These are phyloP conservation scores for Oldenlandia corymbosa DNA, from an alignment of 257 asterid species.

Conservation along the genomic window DNA sequence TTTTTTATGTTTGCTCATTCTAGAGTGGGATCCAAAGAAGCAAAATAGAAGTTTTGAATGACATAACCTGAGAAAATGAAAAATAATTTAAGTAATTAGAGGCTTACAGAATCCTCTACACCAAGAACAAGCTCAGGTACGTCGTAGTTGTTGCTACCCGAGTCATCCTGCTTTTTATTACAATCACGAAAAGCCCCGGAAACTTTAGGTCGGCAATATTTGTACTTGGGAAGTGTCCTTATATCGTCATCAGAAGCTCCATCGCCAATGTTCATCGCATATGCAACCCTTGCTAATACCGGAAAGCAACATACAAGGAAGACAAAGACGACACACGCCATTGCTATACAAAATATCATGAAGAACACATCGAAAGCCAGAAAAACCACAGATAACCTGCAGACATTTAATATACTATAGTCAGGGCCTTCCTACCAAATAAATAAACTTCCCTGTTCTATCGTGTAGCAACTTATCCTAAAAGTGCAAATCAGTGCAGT, in stretches of 20 bases:
- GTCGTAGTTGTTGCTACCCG: slow-evolving; percentile 24
- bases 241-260: slow-evolving; percentile 87
- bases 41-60: slow-evolving; percentile 2
- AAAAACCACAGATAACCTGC: slow-evolving; percentile 80
- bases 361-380: slow-evolving; percentile 83
- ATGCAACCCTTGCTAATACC: slow-evolving; percentile 60
- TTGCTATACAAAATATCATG: slow-evolving; percentile 71
- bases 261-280: slow-evolving; percentile 63
- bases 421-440: neutral
- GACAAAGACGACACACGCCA: slow-evolving; percentile 61
- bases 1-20: neutral
- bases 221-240: slow-evolving; percentile 62
- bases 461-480: neutral
- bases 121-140: slow-evolving; percentile 47
- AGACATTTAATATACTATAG: slow-evolving; percentile 15
- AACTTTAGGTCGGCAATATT: slow-evolving; percentile 36
- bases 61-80: neutral
- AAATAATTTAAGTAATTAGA: slow-evolving; percentile 9
- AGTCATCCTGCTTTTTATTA: slow-evolving; percentile 31
- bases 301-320: slow-evolving; percentile 75
- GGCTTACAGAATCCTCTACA: slow-evolving; percentile 78
- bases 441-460: neutral
- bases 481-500: too few relatives aligned
- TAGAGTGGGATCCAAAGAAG: neutral
- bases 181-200: slow-evolving; percentile 15